Percentiles rank a stretch among this genome's conserved stretches.
phyloP scores from a whole-genome alignment of 352 stramenopile species.

The Halophytophthora batemanensis region DNA sequence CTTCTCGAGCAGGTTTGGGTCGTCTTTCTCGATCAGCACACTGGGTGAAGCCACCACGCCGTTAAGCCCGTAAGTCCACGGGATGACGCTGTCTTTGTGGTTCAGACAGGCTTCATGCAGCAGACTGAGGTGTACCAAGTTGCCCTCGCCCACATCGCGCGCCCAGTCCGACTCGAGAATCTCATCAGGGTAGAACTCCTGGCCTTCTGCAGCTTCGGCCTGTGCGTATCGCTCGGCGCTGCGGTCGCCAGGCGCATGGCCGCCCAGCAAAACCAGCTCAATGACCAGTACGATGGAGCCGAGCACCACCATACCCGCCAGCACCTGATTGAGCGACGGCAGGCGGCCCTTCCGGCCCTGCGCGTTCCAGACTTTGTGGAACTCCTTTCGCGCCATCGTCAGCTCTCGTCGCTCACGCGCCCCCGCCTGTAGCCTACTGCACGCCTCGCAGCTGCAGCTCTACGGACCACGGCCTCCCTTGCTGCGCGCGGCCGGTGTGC shows the following conservation, averaged over 20 bases:
- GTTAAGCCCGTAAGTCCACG: slow-evolving; percentile 34
- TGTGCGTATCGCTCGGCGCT: slow-evolving; percentile 16
- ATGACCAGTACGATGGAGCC: slow-evolving; percentile 19
- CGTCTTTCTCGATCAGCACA: slow-evolving; percentile 29
- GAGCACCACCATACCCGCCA: slow-evolving; percentile 20
- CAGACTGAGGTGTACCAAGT: slow-evolving; percentile 49
- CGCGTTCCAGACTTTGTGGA: slow-evolving; percentile 34
- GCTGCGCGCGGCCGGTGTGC: no score
- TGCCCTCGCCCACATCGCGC: slow-evolving; percentile 22
- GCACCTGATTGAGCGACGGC: slow-evolving; percentile 24
- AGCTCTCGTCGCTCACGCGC: neutral
- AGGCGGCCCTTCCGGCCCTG: slow-evolving; percentile 13
- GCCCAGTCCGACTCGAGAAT: slow-evolving; percentile 38
- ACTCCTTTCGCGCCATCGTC: slow-evolving; percentile 32
- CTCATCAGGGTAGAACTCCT: slow-evolving; percentile 39
- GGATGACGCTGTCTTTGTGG: slow-evolving; percentile 43
- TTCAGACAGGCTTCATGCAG: slow-evolving; percentile 47
- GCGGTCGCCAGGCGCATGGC: neutral
- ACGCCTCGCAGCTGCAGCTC: neutral
- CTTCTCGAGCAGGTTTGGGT: slow-evolving; percentile 40
- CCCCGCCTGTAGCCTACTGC: neutral
- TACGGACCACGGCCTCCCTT: no score
- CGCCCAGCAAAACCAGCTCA: slow-evolving; percentile 20
- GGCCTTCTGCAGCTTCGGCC: slow-evolving; percentile 26
- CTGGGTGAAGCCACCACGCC: slow-evolving; percentile 14